Evolutionary conservation across 2,329 filamentous ascomycete species (phyloP).

Genomic region (Monosporascus sp.): DNA sequence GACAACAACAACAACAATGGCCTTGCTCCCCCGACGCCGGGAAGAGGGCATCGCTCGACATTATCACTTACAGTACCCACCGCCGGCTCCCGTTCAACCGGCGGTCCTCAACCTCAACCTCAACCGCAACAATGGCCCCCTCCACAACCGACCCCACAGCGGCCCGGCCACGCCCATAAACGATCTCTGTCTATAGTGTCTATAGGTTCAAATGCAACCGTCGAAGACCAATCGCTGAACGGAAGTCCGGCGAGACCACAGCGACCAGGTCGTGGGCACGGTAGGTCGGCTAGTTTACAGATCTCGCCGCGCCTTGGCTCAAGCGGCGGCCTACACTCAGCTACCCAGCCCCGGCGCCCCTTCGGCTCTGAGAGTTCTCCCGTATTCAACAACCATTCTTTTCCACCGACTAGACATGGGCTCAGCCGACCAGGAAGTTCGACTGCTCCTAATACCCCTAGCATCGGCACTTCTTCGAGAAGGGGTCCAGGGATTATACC

Average conservation of each 20-base stretch:
- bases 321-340: slow-evolving; percentile 40
- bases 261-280: slow-evolving; percentile 61
- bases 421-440: slow-evolving; percentile 34
- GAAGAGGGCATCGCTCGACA: slow-evolving; percentile 60
- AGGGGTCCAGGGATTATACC: slow-evolving; percentile 41
- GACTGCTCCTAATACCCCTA: slow-evolving; percentile 43
- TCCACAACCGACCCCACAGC: slow-evolving; percentile 20
- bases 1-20: slow-evolving; percentile 34
- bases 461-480: slow-evolving; percentile 33
- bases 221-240: slow-evolving; percentile 40
- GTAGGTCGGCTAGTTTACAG: slow-evolving; percentile 76
- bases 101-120: slow-evolving; percentile 32
- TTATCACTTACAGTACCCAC: slow-evolving; percentile 58
- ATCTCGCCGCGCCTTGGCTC: slow-evolving; percentile 51
- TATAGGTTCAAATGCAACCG: slow-evolving; percentile 53
- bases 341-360: slow-evolving; percentile 37
- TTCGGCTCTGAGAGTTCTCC: slow-evolving; percentile 43
- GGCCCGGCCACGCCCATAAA: slow-evolving; percentile 58
- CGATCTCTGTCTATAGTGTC: slow-evolving; percentile 80
- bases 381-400: slow-evolving; percentile 48
- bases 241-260: slow-evolving; percentile 38
- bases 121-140: slow-evolving; percentile 34
- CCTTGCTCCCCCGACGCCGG: slow-evolving; percentile 40
- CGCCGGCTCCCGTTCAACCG: slow-evolving; percentile 38
- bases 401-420: slow-evolving; percentile 44